These are phyloP conservation scores for Boletus rubropictus DNA, from an alignment of 768 basidiomycete species.

Conservation along the genomic window DNA sequence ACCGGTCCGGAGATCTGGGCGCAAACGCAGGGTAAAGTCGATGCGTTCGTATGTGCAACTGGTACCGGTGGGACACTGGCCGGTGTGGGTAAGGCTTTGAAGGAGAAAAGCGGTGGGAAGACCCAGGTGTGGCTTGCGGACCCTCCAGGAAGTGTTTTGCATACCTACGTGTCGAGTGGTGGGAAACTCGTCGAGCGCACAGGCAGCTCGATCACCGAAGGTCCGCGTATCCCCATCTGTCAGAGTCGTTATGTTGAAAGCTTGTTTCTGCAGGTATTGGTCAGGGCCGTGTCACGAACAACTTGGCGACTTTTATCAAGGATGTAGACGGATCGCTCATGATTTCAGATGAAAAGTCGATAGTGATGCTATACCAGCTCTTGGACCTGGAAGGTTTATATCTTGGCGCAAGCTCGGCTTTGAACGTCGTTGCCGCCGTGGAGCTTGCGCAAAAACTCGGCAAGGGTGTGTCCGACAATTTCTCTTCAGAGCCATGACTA, in stretches of 20 bases:
- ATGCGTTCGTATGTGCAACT: slow-evolving; percentile 92
- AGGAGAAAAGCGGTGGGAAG: slow-evolving; percentile 72
- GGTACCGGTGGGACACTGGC: slow-evolving; percentile 97
- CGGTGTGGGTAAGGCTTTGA: slow-evolving; percentile 77
- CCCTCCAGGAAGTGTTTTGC: slow-evolving; percentile 91
- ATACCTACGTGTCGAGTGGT: slow-evolving; percentile 76
- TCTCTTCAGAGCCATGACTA: neutral
- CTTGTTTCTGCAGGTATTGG: slow-evolving; percentile 67
- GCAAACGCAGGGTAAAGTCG: slow-evolving; percentile 71
- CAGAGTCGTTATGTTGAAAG: neutral
- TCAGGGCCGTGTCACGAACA: slow-evolving; percentile 92
- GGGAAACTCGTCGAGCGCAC: slow-evolving; percentile 68
- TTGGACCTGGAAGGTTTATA: slow-evolving; percentile 92
- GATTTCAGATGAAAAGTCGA: slow-evolving; percentile 83
- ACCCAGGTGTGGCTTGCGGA: slow-evolving; percentile 93
- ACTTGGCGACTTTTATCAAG: slow-evolving; percentile 76
- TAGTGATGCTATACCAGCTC: slow-evolving; percentile 90
- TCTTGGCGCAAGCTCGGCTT: slow-evolving; percentile 86
- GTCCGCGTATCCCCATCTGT: slow-evolving; percentile 33
- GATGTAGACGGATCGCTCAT: slow-evolving; percentile 78
- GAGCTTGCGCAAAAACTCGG: slow-evolving; percentile 83
- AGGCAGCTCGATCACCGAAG: slow-evolving; percentile 92
- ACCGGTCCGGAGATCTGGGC: slow-evolving; percentile 98
- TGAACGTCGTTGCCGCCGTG: slow-evolving; percentile 92
- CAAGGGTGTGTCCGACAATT: slow-evolving; percentile 46